Conservation (phyloP, 1,139 yeast genomes). For the Protomyces inouyei region DNA sequence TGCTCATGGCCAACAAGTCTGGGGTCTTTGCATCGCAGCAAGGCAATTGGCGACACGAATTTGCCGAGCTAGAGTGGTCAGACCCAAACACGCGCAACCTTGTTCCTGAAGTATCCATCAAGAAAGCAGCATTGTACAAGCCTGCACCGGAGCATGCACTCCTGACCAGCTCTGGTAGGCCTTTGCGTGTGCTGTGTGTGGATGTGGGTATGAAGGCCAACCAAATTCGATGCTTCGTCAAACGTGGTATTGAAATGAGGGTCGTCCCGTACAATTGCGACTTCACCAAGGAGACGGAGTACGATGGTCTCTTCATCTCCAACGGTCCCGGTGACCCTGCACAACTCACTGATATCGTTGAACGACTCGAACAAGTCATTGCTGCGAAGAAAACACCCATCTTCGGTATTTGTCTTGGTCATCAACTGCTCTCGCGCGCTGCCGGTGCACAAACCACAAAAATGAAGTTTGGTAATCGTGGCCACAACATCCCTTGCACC, state of each 20-base stretch:
- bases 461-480: constrained; percentile 98
- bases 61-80: constrained; percentile 78
- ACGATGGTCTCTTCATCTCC: constrained; percentile 92
- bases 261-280: constrained; percentile 97
- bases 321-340: constrained; percentile 99
- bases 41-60: constrained; percentile 54
- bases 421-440: constrained; percentile 93
- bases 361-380: constrained; percentile 54
- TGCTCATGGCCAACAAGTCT: constrained; percentile 52
- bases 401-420: constrained; percentile 80
- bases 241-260: constrained; percentile 90
- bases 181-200: constrained; percentile 76
- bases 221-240: constrained; percentile 93
- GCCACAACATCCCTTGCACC: constrained; percentile 98
- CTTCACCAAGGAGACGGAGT: constrained; percentile 57
- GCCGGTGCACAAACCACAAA: constrained; percentile 88
- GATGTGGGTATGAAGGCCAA: constrained; percentile 98
- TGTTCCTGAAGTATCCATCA: constrained; percentile 82
- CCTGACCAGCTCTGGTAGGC: constrained; percentile 65
- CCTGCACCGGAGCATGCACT: constrained; percentile 54
- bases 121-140: constrained; percentile 67
- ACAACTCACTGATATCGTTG: constrained; percentile 63
- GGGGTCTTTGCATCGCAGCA: constrained; percentile 13
- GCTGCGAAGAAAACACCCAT: constrained; percentile 51
- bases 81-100: constrained; percentile 90